A percentile compares a stretch with the other conserved stretches of the same genome.
Conservation (phyloP, 441 rosid species). For the Euphorbia celastroides region DNA sequence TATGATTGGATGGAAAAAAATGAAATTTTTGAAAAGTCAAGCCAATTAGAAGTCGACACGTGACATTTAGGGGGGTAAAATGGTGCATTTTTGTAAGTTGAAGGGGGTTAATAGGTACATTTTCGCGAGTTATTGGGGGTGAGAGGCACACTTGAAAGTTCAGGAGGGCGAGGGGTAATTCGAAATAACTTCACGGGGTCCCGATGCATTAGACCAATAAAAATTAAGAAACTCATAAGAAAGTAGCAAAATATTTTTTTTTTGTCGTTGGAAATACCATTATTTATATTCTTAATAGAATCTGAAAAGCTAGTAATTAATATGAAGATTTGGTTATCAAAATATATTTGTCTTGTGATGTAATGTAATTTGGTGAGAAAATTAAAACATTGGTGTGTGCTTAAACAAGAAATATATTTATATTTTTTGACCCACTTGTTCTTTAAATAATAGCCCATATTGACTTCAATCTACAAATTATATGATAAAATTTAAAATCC, state of each 20-base stretch:
- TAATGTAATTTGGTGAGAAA: constrained; percentile 20
- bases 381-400: constrained; percentile 24
- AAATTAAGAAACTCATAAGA: background rate
- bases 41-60: no score
- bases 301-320: constrained; percentile 10
- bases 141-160: no score
- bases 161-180: no score
- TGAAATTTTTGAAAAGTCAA: no score
- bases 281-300: constrained; percentile 19
- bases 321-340: background rate
- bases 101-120: no score
- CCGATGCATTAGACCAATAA: background rate
- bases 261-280: background rate
- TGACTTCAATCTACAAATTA: background rate
- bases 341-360: background rate
- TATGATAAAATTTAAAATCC: no score
- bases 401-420: constrained; percentile 23
- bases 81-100: no score
- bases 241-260: background rate
- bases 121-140: no score
- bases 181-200: no score
- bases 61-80: no score
- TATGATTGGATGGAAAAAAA: no score
- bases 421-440: constrained; percentile 30
- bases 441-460: constrained; percentile 10